Evolutionary conservation across 73 alveolate genomes (phyloP).

Genomic region (Blepharisma japonicum): DNA sequence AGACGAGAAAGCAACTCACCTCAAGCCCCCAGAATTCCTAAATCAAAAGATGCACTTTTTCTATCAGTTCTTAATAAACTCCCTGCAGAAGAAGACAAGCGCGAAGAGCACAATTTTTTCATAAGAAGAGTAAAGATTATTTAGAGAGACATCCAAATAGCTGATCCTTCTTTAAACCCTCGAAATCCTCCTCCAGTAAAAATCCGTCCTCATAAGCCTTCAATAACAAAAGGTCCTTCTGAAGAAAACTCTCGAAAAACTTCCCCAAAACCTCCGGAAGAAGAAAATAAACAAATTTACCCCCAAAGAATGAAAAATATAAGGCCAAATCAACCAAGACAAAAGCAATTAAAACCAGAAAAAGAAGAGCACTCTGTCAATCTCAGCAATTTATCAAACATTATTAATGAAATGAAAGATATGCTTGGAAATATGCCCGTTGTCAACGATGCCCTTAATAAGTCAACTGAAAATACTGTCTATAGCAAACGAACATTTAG

Average conservation of each 20-base stretch:
- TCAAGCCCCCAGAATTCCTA: not conserved
- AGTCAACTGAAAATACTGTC: not conserved
- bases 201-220: no score
- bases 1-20: not conserved
- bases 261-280: no score
- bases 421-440: not conserved
- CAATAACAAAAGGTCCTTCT: no score
- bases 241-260: no score
- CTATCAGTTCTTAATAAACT: not conserved
- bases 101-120: not conserved
- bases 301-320: no score
- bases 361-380: not conserved
- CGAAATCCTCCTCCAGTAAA: no score
- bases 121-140: conserved; percentile 6
- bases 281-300: no score
- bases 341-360: not conserved
- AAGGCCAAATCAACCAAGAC: conserved; percentile 5
- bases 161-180: no score
- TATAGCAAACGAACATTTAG: not conserved
- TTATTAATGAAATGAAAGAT: not conserved
- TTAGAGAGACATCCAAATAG: not conserved
- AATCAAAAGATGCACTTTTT: not conserved
- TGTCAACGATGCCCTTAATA: not conserved
- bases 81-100: not conserved
- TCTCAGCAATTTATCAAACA: not conserved